Evolutionary conservation across 2,329 filamentous ascomycete species (phyloP).

Genomic region (Chaetomiaceae sp.): DNA sequence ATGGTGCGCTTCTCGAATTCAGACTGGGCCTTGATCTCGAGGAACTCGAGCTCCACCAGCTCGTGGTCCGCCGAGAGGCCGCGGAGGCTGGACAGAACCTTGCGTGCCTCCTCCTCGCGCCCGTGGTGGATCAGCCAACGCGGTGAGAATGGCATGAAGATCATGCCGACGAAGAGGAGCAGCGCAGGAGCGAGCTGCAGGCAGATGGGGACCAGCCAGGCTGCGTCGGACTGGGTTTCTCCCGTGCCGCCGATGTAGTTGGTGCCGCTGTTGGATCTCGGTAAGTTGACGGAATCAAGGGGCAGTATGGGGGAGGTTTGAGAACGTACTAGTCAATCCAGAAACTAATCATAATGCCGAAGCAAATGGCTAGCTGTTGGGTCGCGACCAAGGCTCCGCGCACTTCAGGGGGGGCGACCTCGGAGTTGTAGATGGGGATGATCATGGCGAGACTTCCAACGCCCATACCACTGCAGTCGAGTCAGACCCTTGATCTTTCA

Average conservation of each 20-base stretch:
- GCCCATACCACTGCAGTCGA: conserved; percentile 52
- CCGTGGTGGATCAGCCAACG: conserved; percentile 69
- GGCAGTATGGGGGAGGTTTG: not conserved
- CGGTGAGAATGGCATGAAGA: conserved; percentile 76
- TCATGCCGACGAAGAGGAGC: conserved; percentile 63
- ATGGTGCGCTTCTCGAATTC: conserved; percentile 71
- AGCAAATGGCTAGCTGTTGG: conserved; percentile 52
- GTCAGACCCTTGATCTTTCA: too few relatives aligned
- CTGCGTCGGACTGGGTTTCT: conserved; percentile 55
- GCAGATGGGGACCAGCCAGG: conserved; percentile 70
- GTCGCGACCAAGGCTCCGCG: conserved; percentile 44
- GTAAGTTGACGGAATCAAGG: not conserved
- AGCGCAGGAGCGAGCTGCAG: conserved; percentile 65
- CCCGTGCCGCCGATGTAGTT: conserved; percentile 59
- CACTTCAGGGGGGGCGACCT: conserved; percentile 44
- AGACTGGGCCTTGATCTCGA: conserved; percentile 78
- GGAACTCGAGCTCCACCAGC: conserved; percentile 67
- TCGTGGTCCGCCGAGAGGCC: conserved; percentile 58
- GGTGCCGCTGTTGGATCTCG: conserved; percentile 43
- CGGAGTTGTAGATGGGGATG: conserved; percentile 43
- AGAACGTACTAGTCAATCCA: conserved; percentile 53
- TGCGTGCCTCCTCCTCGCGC: conserved; percentile 62
- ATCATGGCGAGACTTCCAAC: conserved; percentile 66
- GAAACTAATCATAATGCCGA: conserved; percentile 61
- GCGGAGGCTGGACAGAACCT: conserved; percentile 60